Evolutionary conservation across 495 filamentous ascomycete species (phyloP), one percentile per base, ranked within the genome.

Genomic region (Tuber brumale): DNA sequence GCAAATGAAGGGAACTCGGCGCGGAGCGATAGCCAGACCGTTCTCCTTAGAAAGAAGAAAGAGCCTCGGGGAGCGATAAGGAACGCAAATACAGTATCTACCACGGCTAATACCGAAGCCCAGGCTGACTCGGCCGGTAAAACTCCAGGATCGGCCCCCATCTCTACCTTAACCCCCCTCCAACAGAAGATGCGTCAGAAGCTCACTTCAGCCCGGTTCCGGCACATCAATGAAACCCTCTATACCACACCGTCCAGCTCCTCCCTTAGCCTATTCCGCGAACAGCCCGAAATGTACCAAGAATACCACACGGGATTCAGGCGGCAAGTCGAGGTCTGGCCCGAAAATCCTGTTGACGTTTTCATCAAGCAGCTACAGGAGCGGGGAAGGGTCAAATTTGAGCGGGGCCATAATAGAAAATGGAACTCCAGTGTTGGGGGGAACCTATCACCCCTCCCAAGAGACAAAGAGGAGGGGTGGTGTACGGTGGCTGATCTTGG

Each of bases 271-370:
- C 88, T 97, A 57, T 98, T 98, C 86, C 84, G 87, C 61, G 84
- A 90, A 14, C 92, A 91, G 76, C 95, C 95, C 0, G 92, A 95
- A 77, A 91, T 97, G 86, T 99, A 97, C 86, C 86, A 88, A 66
- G 93, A 97, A 82, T 99, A 99, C 84, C 95, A 99, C 84, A 89
- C 91, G 69, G 95, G 95, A 27, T 98, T 99, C 88, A 91, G 94
- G 1, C 91, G 92, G 41, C 95, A 99, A 85, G 95, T 98, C 72
- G 91, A 92, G 73, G 91, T 92, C 2, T 99, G 95, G 95, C 95
- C 95, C 46, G 92, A 94, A 75, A 99, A 98, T 85, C 95, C 95
- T 0, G 92, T 98, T 27, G 91, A 97, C 78, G 88, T 87, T 35
- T 97, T 95, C 84, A 90, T 97, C 79, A 74, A 84, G 35, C 85